These are phyloP conservation scores for Boletus reticuloceps DNA, from an alignment of 768 basidiomycete species.

Conservation along the genomic window DNA sequence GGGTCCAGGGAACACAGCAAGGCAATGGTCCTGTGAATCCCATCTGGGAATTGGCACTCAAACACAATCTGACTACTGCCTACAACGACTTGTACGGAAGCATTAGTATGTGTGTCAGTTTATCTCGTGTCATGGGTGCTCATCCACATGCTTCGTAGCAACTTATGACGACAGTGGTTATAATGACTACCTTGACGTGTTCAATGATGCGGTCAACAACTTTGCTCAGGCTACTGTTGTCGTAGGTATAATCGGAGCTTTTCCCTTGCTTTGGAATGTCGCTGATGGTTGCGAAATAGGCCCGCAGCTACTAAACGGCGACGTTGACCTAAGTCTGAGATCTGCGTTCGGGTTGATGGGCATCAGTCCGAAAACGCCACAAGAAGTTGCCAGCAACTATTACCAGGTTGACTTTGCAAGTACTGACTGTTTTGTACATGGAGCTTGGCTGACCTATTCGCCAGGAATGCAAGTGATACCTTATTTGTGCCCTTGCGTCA, in stretches of 20 bases:
- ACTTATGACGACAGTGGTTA: conserved; percentile 54
- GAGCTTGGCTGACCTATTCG: neutral
- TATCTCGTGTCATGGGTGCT: neutral
- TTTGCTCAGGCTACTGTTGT: conserved; percentile 40
- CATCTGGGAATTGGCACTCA: conserved; percentile 53
- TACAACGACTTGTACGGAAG: conserved; percentile 45
- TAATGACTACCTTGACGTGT: conserved; percentile 44
- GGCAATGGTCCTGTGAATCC: conserved; percentile 56
- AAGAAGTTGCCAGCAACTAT: conserved; percentile 56
- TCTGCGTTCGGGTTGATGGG: conserved; percentile 54
- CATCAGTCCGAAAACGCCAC: conserved; percentile 41
- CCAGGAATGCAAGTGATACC: conserved; percentile 28
- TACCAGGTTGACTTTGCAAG: conserved; percentile 43
- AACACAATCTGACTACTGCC: conserved; percentile 48
- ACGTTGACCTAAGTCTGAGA: conserved; percentile 53
- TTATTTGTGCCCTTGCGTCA: neutral
- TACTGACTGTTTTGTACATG: neutral
- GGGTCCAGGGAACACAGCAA: conserved; percentile 55
- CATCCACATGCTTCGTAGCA: conserved; percentile 29
- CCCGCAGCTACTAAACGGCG: conserved; percentile 7
- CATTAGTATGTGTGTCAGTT: conserved; percentile 36
- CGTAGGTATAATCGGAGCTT: conserved; percentile 38
- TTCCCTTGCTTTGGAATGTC: conserved; percentile 45
- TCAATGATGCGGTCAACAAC: conserved; percentile 39
- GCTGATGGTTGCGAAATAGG: conserved; percentile 15